Conservation (phyloP, 805 yeast species). For the Metschnikowia reukaufii region DNA sequence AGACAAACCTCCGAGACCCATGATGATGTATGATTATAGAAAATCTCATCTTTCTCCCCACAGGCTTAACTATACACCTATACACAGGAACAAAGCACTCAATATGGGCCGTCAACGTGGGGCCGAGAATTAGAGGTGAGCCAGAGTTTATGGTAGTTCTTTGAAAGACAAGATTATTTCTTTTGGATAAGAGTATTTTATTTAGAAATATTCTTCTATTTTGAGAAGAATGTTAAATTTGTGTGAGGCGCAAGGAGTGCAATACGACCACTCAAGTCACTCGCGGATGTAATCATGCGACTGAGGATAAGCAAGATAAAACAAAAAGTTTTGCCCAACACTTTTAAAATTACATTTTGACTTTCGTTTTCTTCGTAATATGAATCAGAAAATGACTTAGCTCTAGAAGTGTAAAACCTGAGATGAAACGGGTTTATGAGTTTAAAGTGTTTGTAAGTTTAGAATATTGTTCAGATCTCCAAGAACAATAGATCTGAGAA, state of each 20-base stretch:
- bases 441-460: background rate
- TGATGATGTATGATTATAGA: background rate
- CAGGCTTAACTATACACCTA: background rate
- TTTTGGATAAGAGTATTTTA: too few relatives aligned
- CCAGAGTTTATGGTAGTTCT: too few relatives aligned
- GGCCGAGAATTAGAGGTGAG: background rate
- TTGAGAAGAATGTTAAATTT: too few relatives aligned
- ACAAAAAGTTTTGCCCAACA: too few relatives aligned
- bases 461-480: background rate
- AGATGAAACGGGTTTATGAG: background rate
- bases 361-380: too few relatives aligned
- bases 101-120: background rate
- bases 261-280: background rate
- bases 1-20: conserved; percentile 22
- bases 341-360: too few relatives aligned
- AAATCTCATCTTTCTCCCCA: conserved; percentile 1
- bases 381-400: too few relatives aligned
- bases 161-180: too few relatives aligned
- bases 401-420: too few relatives aligned
- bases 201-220: too few relatives aligned
- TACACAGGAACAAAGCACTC: conserved; percentile 2
- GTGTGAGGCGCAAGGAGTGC: background rate
- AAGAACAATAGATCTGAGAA: background rate
- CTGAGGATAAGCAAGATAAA: too few relatives aligned
- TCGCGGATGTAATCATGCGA: background rate